Conservation (phyloP, 306 rosid genomes). For the Pachyrhizus erosus region DNA sequence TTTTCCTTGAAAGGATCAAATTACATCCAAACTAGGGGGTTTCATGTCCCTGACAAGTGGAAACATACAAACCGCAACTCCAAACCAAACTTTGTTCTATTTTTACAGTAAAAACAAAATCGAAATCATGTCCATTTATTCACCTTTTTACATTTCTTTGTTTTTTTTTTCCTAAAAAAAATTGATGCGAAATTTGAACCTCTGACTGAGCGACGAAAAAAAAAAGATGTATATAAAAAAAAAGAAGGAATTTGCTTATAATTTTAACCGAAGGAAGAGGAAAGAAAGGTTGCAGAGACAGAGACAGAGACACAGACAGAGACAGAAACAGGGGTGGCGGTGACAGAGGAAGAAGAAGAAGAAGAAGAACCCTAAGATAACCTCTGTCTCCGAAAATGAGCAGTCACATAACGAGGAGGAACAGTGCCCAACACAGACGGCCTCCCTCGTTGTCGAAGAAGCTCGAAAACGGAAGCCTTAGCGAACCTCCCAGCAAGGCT, state of each 20-base stretch:
- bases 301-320: conserved; percentile 16
- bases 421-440: conserved; percentile 55
- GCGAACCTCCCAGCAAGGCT: conserved; percentile 61
- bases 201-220: not conserved
- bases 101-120: conserved; percentile 37
- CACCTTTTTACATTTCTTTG: not conserved
- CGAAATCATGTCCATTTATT: conserved; percentile 14
- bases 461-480: conserved; percentile 57
- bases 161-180: not conserved
- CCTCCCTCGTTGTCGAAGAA: conserved; percentile 63
- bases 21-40: not conserved
- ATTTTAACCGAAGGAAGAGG: conserved; percentile 5
- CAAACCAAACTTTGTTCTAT: not conserved
- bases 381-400: conserved; percentile 58
- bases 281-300: not conserved
- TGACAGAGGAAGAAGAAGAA: not conserved
- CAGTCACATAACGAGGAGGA: conserved; percentile 64
- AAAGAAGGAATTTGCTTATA: not conserved
- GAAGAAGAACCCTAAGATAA: conserved; percentile 22
- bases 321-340: conserved; percentile 14
- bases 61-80: conserved; percentile 8
- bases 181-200: conserved; percentile 17
- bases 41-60: conserved; percentile 30
- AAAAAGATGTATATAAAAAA: not conserved
- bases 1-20: not conserved